A percentile compares a stretch with the other conserved stretches of the same genome.
These are phyloP conservation scores for Mycena leptocephala DNA, from an alignment of 768 basidiomycete species.

Conservation along the genomic window DNA sequence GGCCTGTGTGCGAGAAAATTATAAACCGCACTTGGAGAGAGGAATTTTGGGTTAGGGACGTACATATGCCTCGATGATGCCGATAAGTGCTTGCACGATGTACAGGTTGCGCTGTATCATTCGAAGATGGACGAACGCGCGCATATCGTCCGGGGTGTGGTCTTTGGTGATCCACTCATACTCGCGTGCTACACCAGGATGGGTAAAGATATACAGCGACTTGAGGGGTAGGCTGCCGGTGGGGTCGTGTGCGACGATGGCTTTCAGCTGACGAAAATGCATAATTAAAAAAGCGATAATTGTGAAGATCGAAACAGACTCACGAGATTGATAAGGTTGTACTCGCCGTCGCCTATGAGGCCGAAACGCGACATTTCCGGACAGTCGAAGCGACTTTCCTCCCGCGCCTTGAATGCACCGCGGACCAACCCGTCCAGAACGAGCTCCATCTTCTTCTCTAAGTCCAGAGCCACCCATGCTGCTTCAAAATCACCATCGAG, in stretches of 20 bases:
- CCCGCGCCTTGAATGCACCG: conserved; percentile 9
- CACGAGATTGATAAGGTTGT: conserved; percentile 10
- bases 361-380: conserved; percentile 19
- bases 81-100: conserved; percentile 5
- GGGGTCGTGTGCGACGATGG: conserved; percentile 24
- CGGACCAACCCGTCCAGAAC: conserved; percentile 11
- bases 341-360: neutral
- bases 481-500: conserved; percentile 12
- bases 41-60: neutral
- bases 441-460: neutral
- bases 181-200: neutral
- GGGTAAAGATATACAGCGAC: neutral
- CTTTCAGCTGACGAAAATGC: conserved; percentile 2
- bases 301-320: neutral
- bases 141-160: neutral
- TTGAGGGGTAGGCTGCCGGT: conserved; percentile 1
- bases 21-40: neutral
- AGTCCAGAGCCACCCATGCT: neutral
- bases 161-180: neutral
- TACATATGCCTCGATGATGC: conserved; percentile 19
- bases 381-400: conserved; percentile 18
- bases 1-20: neutral
- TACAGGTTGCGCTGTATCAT: conserved; percentile 5
- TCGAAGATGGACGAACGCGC: conserved; percentile 10
- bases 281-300: neutral